Percentiles rank a stretch among this genome's conserved stretches.
phyloP scores from a whole-genome alignment of 495 filamentous ascomycete genomes.

The Hyphodiscus hymeniophilus region DNA sequence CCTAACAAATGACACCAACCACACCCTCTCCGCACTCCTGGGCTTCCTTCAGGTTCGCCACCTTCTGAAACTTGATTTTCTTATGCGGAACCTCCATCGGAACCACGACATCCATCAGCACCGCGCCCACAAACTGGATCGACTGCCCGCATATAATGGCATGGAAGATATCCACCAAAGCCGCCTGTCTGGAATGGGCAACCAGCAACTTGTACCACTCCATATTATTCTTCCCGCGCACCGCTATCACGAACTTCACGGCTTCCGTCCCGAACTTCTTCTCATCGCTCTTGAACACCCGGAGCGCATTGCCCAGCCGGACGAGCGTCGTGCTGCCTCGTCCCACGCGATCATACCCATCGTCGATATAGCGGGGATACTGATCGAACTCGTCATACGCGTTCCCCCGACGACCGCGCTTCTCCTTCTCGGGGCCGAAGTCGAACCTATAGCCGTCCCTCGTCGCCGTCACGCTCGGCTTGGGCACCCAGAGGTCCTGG shows the following conservation, averaged over 20 bases:
- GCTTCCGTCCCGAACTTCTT: background rate
- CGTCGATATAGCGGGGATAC: background rate
- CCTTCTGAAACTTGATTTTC: slow-evolving; percentile 1
- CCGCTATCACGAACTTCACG: background rate
- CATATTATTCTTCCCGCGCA: background rate
- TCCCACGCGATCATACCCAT: background rate
- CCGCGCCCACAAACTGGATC: background rate
- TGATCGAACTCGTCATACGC: no score
- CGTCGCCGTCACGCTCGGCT: background rate
- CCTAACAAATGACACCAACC: background rate
- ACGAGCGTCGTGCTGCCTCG: background rate
- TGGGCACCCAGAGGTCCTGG: background rate
- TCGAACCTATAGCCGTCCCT: background rate
- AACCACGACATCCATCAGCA: background rate
- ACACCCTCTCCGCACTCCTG: slow-evolving; percentile 1
- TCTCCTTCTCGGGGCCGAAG: background rate
- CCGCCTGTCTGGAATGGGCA: background rate
- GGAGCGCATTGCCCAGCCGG: background rate
- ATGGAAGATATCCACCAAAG: slow-evolving; percentile 1
- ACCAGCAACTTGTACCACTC: background rate
- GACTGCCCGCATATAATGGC: background rate
- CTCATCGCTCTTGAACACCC: background rate
- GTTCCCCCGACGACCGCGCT: no score
- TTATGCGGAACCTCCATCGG: background rate
- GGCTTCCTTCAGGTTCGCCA: background rate